These are phyloP conservation scores for Sindora glabra DNA, from an alignment of 306 rosid species.

Conservation along the genomic window DNA sequence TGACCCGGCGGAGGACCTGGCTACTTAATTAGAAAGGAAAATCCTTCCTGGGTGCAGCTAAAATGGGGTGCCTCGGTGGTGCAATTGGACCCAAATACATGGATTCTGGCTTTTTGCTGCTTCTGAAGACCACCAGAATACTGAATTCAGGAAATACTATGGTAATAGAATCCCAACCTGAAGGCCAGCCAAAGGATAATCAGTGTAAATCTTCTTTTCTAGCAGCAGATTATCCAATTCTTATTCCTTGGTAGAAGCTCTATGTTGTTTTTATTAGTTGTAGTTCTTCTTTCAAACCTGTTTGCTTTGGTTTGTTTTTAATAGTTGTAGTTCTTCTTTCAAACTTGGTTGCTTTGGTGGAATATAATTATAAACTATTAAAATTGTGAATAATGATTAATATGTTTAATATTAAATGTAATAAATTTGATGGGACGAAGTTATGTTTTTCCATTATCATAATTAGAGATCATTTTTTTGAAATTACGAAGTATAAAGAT, in stretches of 20 bases:
- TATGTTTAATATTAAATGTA: too few species aligned
- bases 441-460: too few species aligned
- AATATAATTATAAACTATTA: too few species aligned
- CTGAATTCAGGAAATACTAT: slow-evolving; percentile 4
- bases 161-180: slow-evolving; percentile 44
- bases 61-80: slow-evolving; percentile 73
- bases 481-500: too few species aligned
- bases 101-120: slow-evolving; percentile 56
- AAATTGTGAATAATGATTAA: too few species aligned
- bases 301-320: too few species aligned
- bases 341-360: too few species aligned
- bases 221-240: slow-evolving; percentile 8
- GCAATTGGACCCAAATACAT: slow-evolving; percentile 69
- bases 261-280: not conserved
- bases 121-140: slow-evolving; percentile 14
- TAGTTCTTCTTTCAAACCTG: not conserved
- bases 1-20: slow-evolving; percentile 66
- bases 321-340: too few species aligned
- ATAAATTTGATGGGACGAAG: too few species aligned
- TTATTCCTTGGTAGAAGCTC: slow-evolving; percentile 74
- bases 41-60: slow-evolving; percentile 64
- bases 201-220: not conserved
- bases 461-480: too few species aligned
- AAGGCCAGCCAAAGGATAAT: slow-evolving; percentile 7
- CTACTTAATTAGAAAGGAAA: slow-evolving; percentile 44